These are phyloP conservation scores for Tilletia walkeri DNA, from an alignment of 1,284 basidiomycete genomes.

Conservation along the genomic window DNA sequence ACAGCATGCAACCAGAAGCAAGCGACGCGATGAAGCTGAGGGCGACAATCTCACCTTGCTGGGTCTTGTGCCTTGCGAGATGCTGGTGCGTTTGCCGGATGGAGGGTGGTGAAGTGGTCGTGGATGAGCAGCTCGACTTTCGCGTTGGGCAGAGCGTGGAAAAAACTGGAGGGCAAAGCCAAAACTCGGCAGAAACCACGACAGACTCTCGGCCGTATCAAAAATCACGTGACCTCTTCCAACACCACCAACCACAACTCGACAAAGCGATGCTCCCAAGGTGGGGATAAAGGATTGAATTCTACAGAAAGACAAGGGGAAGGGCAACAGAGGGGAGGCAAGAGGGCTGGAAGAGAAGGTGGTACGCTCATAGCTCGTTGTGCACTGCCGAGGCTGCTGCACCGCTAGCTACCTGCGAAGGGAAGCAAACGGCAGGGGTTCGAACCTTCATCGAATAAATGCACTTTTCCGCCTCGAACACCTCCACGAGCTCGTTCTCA, in stretches of 20 bases:
- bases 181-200: too few species aligned
- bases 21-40: not conserved
- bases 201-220: too few species aligned
- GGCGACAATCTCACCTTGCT: not conserved
- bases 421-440: conserved; percentile 78
- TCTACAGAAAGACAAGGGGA: too few species aligned
- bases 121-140: too few species aligned
- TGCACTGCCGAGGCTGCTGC: not conserved
- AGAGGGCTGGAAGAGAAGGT: too few species aligned
- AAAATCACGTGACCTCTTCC: too few species aligned
- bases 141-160: too few species aligned
- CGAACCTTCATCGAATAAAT: conserved; percentile 87
- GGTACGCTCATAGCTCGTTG: conserved; percentile 15
- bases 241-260: too few species aligned
- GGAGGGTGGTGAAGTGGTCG: not conserved
- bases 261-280: too few species aligned
- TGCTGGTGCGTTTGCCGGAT: not conserved
- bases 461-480: conserved; percentile 89
- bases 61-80: not conserved
- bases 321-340: too few species aligned
- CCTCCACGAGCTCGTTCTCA: conserved; percentile 76
- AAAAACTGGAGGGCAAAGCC: too few species aligned
- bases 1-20: not conserved
- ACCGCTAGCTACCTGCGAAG: conserved; percentile 12
- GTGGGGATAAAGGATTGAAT: not conserved